Base-by-base conservation (phyloP, 1,284 basidiomycete genomes). In the Erythrobasidium hasegawianum region DNA sequence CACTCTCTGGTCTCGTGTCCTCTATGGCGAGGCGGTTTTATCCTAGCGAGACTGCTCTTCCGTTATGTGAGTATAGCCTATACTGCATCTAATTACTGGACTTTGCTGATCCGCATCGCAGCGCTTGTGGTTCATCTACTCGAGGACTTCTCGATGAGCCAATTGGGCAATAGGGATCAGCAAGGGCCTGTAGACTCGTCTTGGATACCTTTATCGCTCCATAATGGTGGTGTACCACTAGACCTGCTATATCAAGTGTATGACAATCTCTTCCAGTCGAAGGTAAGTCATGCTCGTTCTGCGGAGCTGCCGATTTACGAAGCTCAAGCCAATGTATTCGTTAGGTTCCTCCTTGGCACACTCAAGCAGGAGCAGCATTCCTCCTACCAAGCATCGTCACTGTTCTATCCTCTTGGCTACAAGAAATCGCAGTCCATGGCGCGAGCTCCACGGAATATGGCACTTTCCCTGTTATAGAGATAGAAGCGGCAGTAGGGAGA, bases 31-130 rank as follows among this genome's bases (percentile, higher is more conserved):
- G 87, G 71, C 83, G 88, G 33, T 95, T 92, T 77, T 92, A 89
- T 76, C 90, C 91, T 0, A 94, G 91, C 1, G 90, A 95, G 72
- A 86, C 86, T 69, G 89, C 90, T 14, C 94, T 95, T 77, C 89
- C 90, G 10, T 80, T 92, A 56, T 83, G 89, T 93, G 75, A 74
- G 86, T 77, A 13, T 39, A 2, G 18, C 16, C 24, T 26, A 33
- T 13, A 18, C 20, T 13, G 33, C 39, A 29, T 11, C n/a, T 22
- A 22, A 24, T 26, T 7, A 16, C 2, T 56, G n/a, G 3, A 11
- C 2, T 27, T 53, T 2, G n/a, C n/a, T 26, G 33, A 45, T n/a
- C 11, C 14, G n/a, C 10, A 41, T 27, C 59, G 9, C 69, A 91
- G 90, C 84, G 66, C 82, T 85, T 69, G 80, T 91, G 67, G 81